phyloP scores from a whole-genome alignment of 495 filamentous ascomycete species.

The Barbatosphaeria neglecta region DNA sequence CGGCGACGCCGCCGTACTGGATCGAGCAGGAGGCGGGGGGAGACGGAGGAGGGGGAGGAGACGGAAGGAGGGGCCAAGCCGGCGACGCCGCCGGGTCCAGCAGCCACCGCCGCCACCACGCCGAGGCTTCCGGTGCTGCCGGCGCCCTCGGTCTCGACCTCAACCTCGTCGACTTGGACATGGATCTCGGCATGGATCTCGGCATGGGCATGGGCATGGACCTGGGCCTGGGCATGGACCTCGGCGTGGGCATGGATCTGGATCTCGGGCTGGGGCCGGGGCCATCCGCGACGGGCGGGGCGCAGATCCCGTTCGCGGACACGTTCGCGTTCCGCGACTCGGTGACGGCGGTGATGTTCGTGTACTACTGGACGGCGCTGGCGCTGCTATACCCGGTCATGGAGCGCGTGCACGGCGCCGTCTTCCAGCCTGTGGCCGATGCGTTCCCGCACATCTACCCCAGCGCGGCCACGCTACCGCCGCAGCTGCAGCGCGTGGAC shows the following conservation, averaged over 20 bases:
- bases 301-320: slow-evolving; percentile 23
- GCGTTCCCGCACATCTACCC: slow-evolving; percentile 4
- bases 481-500: slow-evolving; percentile 14
- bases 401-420: slow-evolving; percentile 20
- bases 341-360: slow-evolving; percentile 20
- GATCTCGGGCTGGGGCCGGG: neutral
- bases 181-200: too few species aligned
- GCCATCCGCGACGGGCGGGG: neutral
- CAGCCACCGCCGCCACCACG: too few species aligned
- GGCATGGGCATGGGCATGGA: neutral
- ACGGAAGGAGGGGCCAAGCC: neutral
- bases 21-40: slow-evolving; percentile 1
- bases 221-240: neutral
- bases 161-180: neutral
- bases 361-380: slow-evolving; percentile 29
- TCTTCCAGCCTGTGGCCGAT: slow-evolving; percentile 21
- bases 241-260: neutral
- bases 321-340: slow-evolving; percentile 20
- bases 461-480: slow-evolving; percentile 2
- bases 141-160: too few species aligned
- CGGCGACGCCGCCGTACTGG: slow-evolving; percentile 11
- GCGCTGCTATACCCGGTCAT: slow-evolving; percentile 26
- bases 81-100: too few species aligned
- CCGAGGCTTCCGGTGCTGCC: too few species aligned
- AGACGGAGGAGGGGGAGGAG: neutral